Evolutionary conservation across 371 early-diverging fungal species (phyloP), one percentile per base, ranked within the genome.

Genomic region (Haplosporangium sp.): DNA sequence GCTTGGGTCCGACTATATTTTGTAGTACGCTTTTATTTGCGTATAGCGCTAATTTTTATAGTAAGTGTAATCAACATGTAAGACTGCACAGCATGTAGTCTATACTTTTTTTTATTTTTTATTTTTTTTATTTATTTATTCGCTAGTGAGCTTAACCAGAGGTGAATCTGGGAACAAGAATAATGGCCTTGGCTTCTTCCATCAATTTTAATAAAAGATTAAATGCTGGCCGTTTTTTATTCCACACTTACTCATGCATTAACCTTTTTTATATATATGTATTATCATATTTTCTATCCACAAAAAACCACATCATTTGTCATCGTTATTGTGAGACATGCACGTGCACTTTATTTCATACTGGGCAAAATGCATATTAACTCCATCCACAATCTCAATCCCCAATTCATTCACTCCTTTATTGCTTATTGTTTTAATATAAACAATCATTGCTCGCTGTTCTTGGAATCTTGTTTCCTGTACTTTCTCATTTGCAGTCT

Each of bases 1-100:
- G 74, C 2, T 10, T 53, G 4, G 72, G 79, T 0, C 81, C 81
- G 3, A 74, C 81, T 34, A n/a, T 74, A 4, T 11, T 79, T 20
- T 71, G 74, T 44, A 52, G 64, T 19, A 40, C 45, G 4, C 56
- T 74, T 50, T n/a, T 79, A 38, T 35, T 70, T 62, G 74, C 69
- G 5, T 79, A 68, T 45, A 64, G 71, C 47, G 59, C 71, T 38
- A 79, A 74, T 58, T 71, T 71, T 61, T 79, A 71, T 57, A 77
- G 77, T 77, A 66, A 72, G 68, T 15, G 50, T 77, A 34, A 39
- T 37, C 20, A 1, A 39, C 8, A 59, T 27, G 27, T 27, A 27
- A 27, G 27, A 27, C 27, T 27, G 27, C 27, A 27, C 27, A 27
- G 27, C 27, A 27, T 27, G 27, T 27, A 27, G 27, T 27, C 27